phyloP scores from a whole-genome alignment of 306 rosid genomes.

The Rosa lucieae region DNA sequence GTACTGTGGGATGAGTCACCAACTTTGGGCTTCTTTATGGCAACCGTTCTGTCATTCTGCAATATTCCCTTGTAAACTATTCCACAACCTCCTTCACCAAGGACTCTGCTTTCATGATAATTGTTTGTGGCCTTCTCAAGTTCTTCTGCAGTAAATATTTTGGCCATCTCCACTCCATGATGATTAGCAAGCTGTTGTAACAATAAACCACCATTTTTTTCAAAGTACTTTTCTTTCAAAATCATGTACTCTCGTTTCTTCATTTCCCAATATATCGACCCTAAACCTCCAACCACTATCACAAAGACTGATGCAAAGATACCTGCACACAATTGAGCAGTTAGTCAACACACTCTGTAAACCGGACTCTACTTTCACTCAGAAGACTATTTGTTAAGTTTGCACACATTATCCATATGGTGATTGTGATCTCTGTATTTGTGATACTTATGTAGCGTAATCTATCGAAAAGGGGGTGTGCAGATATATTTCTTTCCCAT shows the following conservation, averaged over 20 bases:
- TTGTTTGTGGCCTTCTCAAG: conserved; percentile 12
- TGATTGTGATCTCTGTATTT: too few relatives aligned
- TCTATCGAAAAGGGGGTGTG: too few relatives aligned
- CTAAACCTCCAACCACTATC: neutral
- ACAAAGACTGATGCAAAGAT: neutral
- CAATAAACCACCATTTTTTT: neutral
- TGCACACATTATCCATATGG: too few relatives aligned
- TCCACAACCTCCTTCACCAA: conserved; percentile 24
- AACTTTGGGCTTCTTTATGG: conserved; percentile 9
- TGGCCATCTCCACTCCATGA: neutral
- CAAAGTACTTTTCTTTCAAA: neutral
- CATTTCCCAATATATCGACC: neutral
- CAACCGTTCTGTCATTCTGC: neutral
- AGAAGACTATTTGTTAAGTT: too few relatives aligned
- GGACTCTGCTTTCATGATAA: neutral
- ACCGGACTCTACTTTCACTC: too few relatives aligned
- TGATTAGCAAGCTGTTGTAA: neutral
- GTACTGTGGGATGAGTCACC: neutral
- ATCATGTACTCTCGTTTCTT: neutral
- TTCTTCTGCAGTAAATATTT: conserved; percentile 3
- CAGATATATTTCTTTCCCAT: too few relatives aligned
- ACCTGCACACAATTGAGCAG: neutral
- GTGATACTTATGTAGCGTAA: too few relatives aligned
- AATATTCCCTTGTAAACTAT: conserved; percentile 17
- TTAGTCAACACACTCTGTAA: too few relatives aligned